Evolutionary conservation across 2,329 filamentous ascomycete species (phyloP), one percentile per base, ranked within the genome.

Genomic region (Cytospora schulzeri): DNA sequence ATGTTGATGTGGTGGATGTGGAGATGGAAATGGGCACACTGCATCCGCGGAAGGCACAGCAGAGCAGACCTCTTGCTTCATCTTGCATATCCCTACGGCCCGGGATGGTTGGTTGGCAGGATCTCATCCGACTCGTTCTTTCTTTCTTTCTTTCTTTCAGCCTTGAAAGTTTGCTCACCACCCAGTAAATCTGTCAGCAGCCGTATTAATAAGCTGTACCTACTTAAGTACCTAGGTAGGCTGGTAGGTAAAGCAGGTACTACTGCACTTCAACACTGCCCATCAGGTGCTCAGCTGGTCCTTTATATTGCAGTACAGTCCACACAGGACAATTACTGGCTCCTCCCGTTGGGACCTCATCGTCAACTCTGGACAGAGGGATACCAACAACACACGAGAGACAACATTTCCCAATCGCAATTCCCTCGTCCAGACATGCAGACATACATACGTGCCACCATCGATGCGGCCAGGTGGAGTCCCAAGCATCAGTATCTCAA

Each of bases 81-180:
- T 63, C 61, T 54, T 54, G 61, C 55, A 63, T 59, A 33, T 63
- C 11, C 48, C 51, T n/a, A 15, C 61, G 19, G 33, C 26, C 59
- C 41, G 14, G 55, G 55, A 19, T 58, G 19, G 26, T n/a, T 22
- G 6, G 17, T 48, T 5, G 29, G 24, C 61, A 63, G 50, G 31
- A 63, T 59, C n/a, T 11, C n/a, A 12, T 12, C n/a, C 45, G 45
- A 48, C 22, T 14, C n/a, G 45, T n/a, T 8, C n/a, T 24, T 41
- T 41, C 41, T 5, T n/a, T 7, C 15, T 19, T 14, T 8, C 9
- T 19, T 8, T 15, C 7, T 12, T 12, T 24, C 22, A 12, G 19
- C 45, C n/a, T 48, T 22, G 5, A 14, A 7, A 24, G n/a, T 48
- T 24, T 24, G n/a, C 45, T 14, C 9, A 8, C n/a, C 45, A 15